A percentile compares a stretch with the other conserved stretches of the same genome.
These are phyloP conservation scores for Westerdykella ornata DNA, from an alignment of 2,329 filamentous ascomycete genomes.

Conservation along the genomic window DNA sequence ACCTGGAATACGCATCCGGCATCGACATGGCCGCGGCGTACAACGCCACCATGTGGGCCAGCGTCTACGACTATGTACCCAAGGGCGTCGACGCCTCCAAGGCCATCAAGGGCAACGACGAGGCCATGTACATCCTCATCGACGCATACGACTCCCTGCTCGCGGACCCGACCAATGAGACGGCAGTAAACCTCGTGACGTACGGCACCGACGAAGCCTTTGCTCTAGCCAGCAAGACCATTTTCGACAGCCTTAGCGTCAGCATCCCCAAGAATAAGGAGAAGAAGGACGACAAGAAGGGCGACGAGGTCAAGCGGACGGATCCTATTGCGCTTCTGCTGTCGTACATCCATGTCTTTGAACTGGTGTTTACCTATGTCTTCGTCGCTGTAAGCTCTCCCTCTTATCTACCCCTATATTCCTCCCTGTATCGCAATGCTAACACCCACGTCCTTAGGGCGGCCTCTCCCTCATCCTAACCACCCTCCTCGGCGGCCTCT, in stretches of 20 bases:
- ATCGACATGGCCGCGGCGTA: conserved; percentile 6
- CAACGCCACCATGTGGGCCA: conserved; percentile 9
- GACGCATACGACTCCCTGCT: conserved; percentile 9
- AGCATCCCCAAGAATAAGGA: conserved; percentile 13
- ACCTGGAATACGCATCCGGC: conserved; percentile 3
- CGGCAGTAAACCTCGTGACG: conserved; percentile 6
- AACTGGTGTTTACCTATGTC: conserved; percentile 26
- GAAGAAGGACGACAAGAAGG: conserved; percentile 1
- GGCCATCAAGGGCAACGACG: conserved; percentile 10
- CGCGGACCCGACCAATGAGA: conserved; percentile 11
- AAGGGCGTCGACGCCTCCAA: conserved; percentile 20
- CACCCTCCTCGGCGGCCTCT: conserved; percentile 22
- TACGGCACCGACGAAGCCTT: conserved; percentile 9
- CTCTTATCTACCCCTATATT: neutral
- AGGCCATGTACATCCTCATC: conserved; percentile 6
- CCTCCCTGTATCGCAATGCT: conserved; percentile 1
- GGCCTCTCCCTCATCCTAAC: conserved; percentile 21
- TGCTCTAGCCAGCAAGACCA: conserved; percentile 13
- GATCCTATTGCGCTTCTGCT: conserved; percentile 4
- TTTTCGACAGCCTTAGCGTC: conserved; percentile 22
- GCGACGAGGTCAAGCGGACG: neutral
- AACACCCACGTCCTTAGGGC: conserved; percentile 10
- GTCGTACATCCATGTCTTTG: conserved; percentile 17
- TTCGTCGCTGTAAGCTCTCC: conserved; percentile 20
- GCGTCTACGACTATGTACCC: conserved; percentile 19